Evolutionary conservation across 768 basidiomycete genomes (phyloP).

Genomic region (Lactarius sanguifluus): DNA sequence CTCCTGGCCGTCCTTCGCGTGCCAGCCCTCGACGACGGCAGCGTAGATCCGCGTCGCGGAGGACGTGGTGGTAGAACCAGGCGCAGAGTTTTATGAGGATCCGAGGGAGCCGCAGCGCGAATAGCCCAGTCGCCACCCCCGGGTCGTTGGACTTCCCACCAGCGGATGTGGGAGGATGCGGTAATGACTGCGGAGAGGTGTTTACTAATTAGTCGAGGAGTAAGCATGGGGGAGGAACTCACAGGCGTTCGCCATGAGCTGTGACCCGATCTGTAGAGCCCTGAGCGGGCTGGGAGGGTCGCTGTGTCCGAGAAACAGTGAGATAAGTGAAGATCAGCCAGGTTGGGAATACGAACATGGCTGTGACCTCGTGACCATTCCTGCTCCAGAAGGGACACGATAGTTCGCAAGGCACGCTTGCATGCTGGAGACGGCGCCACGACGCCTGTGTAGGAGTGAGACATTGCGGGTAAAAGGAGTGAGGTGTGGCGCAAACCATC

Average conservation of each 20-base stretch:
- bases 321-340: not conserved
- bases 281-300: conserved; percentile 50
- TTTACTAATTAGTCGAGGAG: not conserved
- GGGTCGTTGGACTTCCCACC: conserved; percentile 52
- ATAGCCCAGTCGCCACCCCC: conserved; percentile 44
- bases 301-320: conserved; percentile 30
- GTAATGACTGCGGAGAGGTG: conserved; percentile 26
- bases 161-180: conserved; percentile 32
- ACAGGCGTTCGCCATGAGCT: conserved; percentile 55
- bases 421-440: conserved; percentile 61
- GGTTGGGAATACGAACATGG: conserved; percentile 42
- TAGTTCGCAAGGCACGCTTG: conserved; percentile 49
- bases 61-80: conserved; percentile 53
- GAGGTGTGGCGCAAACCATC: conserved; percentile 46
- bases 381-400: conserved; percentile 44
- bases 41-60: conserved; percentile 54
- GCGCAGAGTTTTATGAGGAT: conserved; percentile 49
- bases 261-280: conserved; percentile 51
- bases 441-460: conserved; percentile 43
- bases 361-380: conserved; percentile 52
- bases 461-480: not conserved
- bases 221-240: conserved; percentile 31
- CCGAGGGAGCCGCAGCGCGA: conserved; percentile 46
- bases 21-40: conserved; percentile 48
- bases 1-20: conserved; percentile 51